These are phyloP conservation scores for Phanerochaete carnosa DNA, from an alignment of 768 basidiomycete species.

Conservation along the genomic window DNA sequence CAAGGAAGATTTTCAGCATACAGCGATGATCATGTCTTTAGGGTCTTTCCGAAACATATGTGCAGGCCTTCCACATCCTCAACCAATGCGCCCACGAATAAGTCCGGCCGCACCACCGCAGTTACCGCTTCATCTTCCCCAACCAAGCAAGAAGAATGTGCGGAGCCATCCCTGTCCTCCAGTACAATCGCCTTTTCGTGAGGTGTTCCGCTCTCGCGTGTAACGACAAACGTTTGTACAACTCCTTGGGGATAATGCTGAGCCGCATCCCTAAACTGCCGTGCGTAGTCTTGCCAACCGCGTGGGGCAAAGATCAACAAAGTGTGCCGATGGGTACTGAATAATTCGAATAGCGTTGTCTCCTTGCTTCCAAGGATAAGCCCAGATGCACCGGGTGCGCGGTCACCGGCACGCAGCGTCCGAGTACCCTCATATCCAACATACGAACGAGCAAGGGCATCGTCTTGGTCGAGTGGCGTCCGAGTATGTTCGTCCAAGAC, in stretches of 20 bases:
- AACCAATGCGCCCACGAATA: constrained; percentile 8
- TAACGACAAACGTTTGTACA: not conserved
- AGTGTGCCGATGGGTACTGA: not conserved
- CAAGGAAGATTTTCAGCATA: too few relatives aligned
- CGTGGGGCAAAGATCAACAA: not conserved
- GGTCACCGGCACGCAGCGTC: constrained; percentile 6
- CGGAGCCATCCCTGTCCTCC: not conserved
- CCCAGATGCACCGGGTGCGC: constrained; percentile 8
- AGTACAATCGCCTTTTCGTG: not conserved
- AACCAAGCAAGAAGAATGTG: not conserved
- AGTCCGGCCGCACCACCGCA: constrained; percentile 5
- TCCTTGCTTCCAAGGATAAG: not conserved
- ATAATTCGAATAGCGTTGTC: constrained; percentile 2
- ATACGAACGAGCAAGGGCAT: constrained; percentile 3
- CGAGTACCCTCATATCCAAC: not conserved
- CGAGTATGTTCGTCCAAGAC: constrained; percentile 5
- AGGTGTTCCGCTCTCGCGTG: not conserved
- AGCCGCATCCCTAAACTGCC: not conserved
- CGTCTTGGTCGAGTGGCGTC: not conserved
- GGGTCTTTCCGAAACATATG: not conserved
- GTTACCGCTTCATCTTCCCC: not conserved
- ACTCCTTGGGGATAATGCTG: not conserved
- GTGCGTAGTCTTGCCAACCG: not conserved
- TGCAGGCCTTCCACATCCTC: not conserved
- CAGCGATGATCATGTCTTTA: not conserved